Percentiles rank a stretch among this genome's conserved stretches.
phyloP scores from a whole-genome alignment of 2,329 filamentous ascomycete species.

The Ophiostoma ulmi region DNA sequence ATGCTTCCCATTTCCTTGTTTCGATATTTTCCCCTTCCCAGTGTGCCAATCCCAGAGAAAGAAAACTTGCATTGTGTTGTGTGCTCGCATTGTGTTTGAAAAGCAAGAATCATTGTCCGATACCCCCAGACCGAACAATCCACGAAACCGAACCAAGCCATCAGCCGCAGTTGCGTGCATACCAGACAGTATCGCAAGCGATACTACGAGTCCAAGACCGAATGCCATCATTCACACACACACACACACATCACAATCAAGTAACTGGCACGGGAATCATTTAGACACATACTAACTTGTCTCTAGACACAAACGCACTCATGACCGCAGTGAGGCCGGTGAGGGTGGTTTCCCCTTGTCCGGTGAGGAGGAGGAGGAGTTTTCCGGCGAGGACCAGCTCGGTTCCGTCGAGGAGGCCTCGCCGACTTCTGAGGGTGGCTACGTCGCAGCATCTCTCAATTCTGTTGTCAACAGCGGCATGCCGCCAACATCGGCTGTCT shows the following conservation, averaged over 20 bases:
- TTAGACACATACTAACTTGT: neutral
- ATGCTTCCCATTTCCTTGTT: constrained; percentile 46
- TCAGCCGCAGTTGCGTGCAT: neutral
- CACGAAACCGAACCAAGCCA: constrained; percentile 20
- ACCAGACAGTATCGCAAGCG: neutral
- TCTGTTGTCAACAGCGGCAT: constrained; percentile 37
- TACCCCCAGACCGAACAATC: constrained; percentile 1
- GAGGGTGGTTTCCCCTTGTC: constrained; percentile 58
- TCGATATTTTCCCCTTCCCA: constrained; percentile 34
- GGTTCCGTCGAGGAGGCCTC: constrained; percentile 75
- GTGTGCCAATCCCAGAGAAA: constrained; percentile 29
- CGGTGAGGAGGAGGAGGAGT: constrained; percentile 82
- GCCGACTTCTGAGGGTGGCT: constrained; percentile 64
- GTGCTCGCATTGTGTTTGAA: constrained; percentile 36
- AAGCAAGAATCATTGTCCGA: constrained; percentile 25
- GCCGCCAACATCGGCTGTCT: constrained; percentile 31
- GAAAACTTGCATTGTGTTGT: constrained; percentile 31
- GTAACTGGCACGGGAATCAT: neutral
- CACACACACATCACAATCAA: constrained; percentile 8
- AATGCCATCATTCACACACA: neutral
- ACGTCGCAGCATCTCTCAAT: constrained; percentile 51
- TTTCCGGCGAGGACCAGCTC: constrained; percentile 75
- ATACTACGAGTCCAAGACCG: neutral
- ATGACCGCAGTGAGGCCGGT: constrained; percentile 59
- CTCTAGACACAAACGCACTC: constrained; percentile 72